phyloP scores from a whole-genome alignment of 140 eudicot species.

The Anethum foeniculum region DNA sequence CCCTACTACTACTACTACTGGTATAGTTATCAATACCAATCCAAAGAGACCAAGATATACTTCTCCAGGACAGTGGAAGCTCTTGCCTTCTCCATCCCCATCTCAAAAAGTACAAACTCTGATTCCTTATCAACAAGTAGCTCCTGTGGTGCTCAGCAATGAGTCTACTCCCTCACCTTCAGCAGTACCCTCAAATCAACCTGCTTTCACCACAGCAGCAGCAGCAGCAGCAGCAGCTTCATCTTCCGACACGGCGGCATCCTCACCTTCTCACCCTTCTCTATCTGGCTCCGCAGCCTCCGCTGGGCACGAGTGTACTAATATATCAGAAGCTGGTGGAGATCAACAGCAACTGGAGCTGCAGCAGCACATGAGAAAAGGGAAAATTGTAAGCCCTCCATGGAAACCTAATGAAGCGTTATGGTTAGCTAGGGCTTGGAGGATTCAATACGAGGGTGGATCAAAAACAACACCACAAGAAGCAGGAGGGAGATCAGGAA shows the following conservation, averaged over 20 bases:
- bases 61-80: conserved; percentile 61
- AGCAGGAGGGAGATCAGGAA: conserved; percentile 16
- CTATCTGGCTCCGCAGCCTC: conserved; percentile 27
- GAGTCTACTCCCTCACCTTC: conserved; percentile 32
- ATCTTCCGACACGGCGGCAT: conserved; percentile 53
- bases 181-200: conserved; percentile 15
- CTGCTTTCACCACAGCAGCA: conserved; percentile 1
- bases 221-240: conserved; percentile 29
- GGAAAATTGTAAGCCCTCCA: conserved; percentile 72
- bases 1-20: neutral
- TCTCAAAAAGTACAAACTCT: conserved; percentile 19
- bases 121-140: neutral
- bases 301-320: conserved; percentile 29
- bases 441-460: conserved; percentile 58
- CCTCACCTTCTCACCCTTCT: conserved; percentile 54
- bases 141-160: neutral
- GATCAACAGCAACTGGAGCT: conserved; percentile 15
- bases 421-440: conserved; percentile 78
- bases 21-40: conserved; percentile 6
- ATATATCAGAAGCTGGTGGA: conserved; percentile 17
- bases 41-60: conserved; percentile 61
- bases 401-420: conserved; percentile 82
- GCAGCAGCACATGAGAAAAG: conserved; percentile 46
- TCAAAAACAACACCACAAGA: neutral
- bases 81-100: conserved; percentile 42